Percentiles rank a stretch among this genome's conserved stretches.
These are phyloP conservation scores for Eucalyptus cladocalyx DNA, from an alignment of 345 rosid species.

Conservation along the genomic window DNA sequence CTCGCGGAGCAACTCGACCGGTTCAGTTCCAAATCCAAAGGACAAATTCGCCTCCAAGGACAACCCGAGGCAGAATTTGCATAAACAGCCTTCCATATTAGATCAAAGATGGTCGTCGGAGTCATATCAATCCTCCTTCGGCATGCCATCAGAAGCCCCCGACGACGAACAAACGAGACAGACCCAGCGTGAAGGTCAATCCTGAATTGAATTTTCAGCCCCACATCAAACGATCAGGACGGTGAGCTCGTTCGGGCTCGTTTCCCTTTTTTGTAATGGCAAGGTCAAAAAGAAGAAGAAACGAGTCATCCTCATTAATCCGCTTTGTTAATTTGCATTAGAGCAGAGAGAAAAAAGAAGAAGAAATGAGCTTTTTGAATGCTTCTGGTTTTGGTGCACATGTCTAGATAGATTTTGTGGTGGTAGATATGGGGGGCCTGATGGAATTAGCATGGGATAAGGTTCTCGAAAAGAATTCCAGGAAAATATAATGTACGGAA, in stretches of 20 bases:
- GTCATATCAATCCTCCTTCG: slow-evolving; percentile 5
- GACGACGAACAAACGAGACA: slow-evolving; percentile 22
- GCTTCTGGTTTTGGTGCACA: not conserved
- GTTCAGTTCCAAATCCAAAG: slow-evolving; percentile 52
- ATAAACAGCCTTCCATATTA: slow-evolving; percentile 34
- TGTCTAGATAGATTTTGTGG: not conserved
- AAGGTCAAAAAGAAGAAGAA: slow-evolving; percentile 48
- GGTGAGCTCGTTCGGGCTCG: slow-evolving; percentile 44
- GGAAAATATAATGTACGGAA: not conserved
- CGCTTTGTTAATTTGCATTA: not conserved
- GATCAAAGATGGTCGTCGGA: slow-evolving; percentile 21
- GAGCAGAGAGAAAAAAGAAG: not conserved
- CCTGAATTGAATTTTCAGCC: slow-evolving; percentile 66
- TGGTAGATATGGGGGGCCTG: not conserved
- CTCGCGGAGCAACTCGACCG: slow-evolving; percentile 70
- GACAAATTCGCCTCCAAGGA: slow-evolving; percentile 19
- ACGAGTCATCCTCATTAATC: not conserved
- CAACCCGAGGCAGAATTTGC: slow-evolving; percentile 23
- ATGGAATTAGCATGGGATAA: not conserved
- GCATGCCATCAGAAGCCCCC: slow-evolving; percentile 23
- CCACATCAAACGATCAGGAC: slow-evolving; percentile 40
- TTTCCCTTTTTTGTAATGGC: slow-evolving; percentile 59
- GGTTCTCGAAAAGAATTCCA: not conserved
- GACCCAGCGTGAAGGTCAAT: slow-evolving; percentile 43
- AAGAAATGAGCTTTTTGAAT: not conserved